Evolutionary conservation across 2,329 filamentous ascomycete species (phyloP).

Genomic region (Rutstroemia sp.): DNA sequence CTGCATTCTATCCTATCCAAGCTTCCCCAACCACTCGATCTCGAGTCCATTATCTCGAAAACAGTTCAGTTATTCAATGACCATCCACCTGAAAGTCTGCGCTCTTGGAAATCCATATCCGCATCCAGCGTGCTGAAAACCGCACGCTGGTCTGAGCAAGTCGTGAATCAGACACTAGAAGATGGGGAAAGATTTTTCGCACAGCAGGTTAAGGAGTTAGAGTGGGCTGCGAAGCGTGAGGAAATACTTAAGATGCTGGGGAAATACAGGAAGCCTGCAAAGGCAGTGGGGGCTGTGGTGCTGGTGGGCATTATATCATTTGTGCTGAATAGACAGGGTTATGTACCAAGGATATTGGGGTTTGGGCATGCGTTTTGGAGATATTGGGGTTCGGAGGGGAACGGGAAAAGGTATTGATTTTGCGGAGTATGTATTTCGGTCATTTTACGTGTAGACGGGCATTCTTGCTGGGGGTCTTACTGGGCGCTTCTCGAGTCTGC

Average conservation of each 20-base stretch:
- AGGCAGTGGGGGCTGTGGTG: conserved; percentile 56
- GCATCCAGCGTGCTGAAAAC: conserved; percentile 79
- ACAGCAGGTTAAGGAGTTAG: conserved; percentile 65
- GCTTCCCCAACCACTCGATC: conserved; percentile 70
- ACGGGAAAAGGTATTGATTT: not conserved
- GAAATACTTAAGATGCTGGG: conserved; percentile 45
- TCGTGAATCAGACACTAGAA: conserved; percentile 48
- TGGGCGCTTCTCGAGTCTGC: too few relatives aligned
- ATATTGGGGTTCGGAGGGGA: conserved; percentile 10
- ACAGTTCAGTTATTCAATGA: conserved; percentile 56
- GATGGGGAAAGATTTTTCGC: conserved; percentile 64
- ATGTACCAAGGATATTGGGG: not conserved
- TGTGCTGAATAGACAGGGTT: conserved; percentile 34
- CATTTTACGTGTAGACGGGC: too few relatives aligned
- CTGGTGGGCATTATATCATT: conserved; percentile 61
- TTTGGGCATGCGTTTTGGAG: conserved; percentile 19
- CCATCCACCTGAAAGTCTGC: conserved; percentile 66
- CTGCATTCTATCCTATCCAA: conserved; percentile 83
- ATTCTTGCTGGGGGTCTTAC: too few relatives aligned
- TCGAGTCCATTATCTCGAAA: conserved; percentile 67
- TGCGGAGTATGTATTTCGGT: too few relatives aligned
- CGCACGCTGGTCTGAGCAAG: conserved; percentile 46
- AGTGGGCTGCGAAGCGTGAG: conserved; percentile 52
- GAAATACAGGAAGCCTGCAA: conserved; percentile 58
- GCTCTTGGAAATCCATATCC: conserved; percentile 67